Evolutionary conservation across 768 basidiomycete species (phyloP).

Genomic region (Candolleomyces eurysporus): DNA sequence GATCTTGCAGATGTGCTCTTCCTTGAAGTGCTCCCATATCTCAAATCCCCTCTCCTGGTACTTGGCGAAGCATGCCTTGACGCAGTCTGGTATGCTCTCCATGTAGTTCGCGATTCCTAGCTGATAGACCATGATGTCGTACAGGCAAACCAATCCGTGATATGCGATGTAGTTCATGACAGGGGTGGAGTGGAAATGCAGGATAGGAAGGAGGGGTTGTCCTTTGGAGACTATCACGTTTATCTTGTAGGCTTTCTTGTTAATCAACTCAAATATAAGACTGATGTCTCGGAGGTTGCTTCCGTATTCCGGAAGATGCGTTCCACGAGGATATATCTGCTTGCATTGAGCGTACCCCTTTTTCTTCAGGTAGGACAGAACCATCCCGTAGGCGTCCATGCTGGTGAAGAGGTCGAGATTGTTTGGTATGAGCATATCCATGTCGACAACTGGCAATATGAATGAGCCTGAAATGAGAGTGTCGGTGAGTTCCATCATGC

Average conservation of each 20-base stretch:
- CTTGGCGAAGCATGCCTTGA: background rate
- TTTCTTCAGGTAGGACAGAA: background rate
- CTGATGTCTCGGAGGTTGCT: background rate
- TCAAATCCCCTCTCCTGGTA: background rate
- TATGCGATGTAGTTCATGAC: background rate
- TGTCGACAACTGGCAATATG: background rate
- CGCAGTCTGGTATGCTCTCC: background rate
- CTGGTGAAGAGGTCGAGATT: background rate
- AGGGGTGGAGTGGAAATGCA: background rate
- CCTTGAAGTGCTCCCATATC: background rate
- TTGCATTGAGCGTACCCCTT: background rate
- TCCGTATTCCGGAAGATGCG: background rate
- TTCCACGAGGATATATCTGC: background rate
- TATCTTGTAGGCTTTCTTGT: background rate
- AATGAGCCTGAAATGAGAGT: background rate
- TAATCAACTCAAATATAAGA: background rate
- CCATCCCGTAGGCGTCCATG: background rate
- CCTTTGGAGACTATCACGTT: background rate
- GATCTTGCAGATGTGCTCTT: background rate
- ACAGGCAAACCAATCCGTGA: background rate
- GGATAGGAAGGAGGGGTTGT: background rate
- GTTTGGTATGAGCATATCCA: background rate
- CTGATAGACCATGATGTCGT: background rate
- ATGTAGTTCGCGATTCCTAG: background rate
- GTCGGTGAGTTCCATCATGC: background rate